phyloP scores from a whole-genome alignment of 2,329 filamentous ascomycete genomes.

The Blastomyces gilchristii region DNA sequence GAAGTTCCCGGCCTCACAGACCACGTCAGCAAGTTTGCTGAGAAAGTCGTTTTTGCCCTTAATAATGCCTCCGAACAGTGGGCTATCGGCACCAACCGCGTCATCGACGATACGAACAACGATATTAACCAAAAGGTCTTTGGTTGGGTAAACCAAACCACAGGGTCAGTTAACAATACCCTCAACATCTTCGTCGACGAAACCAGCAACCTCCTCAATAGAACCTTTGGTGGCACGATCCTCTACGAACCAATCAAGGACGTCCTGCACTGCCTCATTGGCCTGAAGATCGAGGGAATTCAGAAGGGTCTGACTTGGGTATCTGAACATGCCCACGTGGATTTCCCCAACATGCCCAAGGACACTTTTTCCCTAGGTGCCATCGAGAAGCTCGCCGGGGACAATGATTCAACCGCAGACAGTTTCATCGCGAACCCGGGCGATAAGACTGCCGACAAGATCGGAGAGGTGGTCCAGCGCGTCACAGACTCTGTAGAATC shows the following conservation, averaged over 20 bases:
- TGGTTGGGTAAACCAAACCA: slow-evolving; percentile 77
- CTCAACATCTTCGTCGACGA: slow-evolving; percentile 70
- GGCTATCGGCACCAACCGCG: slow-evolving; percentile 65
- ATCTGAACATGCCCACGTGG: slow-evolving; percentile 70
- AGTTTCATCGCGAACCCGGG: slow-evolving; percentile 71
- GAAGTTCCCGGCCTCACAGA: slow-evolving; percentile 64
- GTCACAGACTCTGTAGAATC: slow-evolving; percentile 58
- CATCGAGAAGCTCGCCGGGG: slow-evolving; percentile 42
- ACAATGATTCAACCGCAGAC: slow-evolving; percentile 45
- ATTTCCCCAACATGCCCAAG: slow-evolving; percentile 66
- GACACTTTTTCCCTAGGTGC: slow-evolving; percentile 78
- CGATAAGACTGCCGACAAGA: slow-evolving; percentile 65
- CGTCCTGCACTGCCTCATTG: slow-evolving; percentile 76
- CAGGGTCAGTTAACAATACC: slow-evolving; percentile 71
- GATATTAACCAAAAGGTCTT: slow-evolving; percentile 79
- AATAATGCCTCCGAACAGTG: slow-evolving; percentile 64
- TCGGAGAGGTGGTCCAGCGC: slow-evolving; percentile 62
- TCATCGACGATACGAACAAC: slow-evolving; percentile 52
- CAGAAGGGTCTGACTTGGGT: slow-evolving; percentile 92
- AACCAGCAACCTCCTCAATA: slow-evolving; percentile 63
- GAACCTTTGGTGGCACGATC: slow-evolving; percentile 70
- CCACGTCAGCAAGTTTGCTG: slow-evolving; percentile 69
- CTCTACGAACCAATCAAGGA: slow-evolving; percentile 68
- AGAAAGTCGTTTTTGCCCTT: slow-evolving; percentile 62
- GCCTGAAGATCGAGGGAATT: slow-evolving; percentile 73